phyloP scores from a whole-genome alignment of 345 rosid genomes.

The Gossypium anomalum region DNA sequence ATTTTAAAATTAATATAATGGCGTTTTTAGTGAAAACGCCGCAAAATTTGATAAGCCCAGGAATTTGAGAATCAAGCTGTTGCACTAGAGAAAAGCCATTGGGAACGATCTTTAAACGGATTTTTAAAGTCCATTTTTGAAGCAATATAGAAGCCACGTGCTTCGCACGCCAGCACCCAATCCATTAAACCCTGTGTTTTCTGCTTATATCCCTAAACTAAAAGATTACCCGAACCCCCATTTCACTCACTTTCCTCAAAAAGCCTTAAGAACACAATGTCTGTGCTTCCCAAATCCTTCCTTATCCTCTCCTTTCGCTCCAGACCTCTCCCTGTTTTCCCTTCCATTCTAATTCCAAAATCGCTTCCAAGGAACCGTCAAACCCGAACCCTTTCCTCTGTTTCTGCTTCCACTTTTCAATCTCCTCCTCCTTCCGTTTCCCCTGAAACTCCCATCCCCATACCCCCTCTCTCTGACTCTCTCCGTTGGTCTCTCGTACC shows the following conservation, averaged over 20 bases:
- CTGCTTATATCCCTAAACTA: background rate
- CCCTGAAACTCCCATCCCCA: slow-evolving; percentile 16
- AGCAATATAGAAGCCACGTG: background rate
- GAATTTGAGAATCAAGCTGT: too few species aligned
- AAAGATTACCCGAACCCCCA: background rate
- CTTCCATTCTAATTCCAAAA: slow-evolving; percentile 23
- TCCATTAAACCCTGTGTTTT: background rate
- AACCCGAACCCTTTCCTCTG: slow-evolving; percentile 25
- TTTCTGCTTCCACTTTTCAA: slow-evolving; percentile 26
- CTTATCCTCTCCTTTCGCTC: slow-evolving; percentile 26
- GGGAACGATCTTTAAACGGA: too few species aligned
- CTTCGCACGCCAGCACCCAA: background rate
- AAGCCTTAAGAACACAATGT: slow-evolving; percentile 24
- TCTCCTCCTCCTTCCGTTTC: slow-evolving; percentile 18
- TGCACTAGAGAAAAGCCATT: too few species aligned
- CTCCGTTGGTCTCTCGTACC: slow-evolving; percentile 70
- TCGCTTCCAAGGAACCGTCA: slow-evolving; percentile 20
- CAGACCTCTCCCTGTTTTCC: slow-evolving; percentile 38
- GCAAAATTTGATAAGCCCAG: too few species aligned
- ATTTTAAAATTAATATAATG: too few species aligned
- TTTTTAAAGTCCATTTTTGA: background rate
- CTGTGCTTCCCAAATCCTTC: slow-evolving; percentile 35
- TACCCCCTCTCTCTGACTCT: slow-evolving; percentile 19
- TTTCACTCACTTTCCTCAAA: background rate
- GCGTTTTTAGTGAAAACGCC: too few species aligned